Conservation (phyloP, 257 asterid genomes). For the Solanum rostratum region DNA sequence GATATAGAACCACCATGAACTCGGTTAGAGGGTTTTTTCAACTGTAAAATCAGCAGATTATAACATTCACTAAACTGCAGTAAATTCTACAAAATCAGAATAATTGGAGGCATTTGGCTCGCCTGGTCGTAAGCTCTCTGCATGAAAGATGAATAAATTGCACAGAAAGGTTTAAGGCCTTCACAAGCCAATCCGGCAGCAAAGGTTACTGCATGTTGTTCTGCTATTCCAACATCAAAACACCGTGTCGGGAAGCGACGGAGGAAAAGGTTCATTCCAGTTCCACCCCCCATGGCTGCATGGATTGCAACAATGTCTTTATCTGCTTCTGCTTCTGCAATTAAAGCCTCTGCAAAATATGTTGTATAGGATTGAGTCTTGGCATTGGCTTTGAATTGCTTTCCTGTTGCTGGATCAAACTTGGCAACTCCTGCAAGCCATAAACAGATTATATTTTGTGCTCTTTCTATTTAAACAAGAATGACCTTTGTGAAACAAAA, state of each 20-base stretch:
- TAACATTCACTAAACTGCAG: neutral
- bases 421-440: constrained; percentile 57
- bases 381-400: constrained; percentile 67
- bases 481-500: neutral
- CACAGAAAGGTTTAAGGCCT: constrained; percentile 87
- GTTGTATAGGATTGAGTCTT: constrained; percentile 83
- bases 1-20: constrained; percentile 1
- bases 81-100: neutral
- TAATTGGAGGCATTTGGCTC: neutral
- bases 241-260: constrained; percentile 80
- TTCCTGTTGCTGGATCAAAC: constrained; percentile 94
- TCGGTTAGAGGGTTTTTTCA: neutral
- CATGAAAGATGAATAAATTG: constrained; percentile 85
- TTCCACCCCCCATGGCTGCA: constrained; percentile 99
- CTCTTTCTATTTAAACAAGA: neutral
- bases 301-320: constrained; percentile 82
- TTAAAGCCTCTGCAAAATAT: constrained; percentile 88
- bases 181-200: constrained; percentile 98
- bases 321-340: constrained; percentile 87
- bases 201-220: constrained; percentile 95
- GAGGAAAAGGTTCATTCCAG: constrained; percentile 81
- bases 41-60: neutral
- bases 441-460: neutral
- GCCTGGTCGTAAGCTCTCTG: constrained; percentile 96
- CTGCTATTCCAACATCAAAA: constrained; percentile 94